Conservation (phyloP, 1,139 yeast species). For the Saccharomyces uvarum region DNA sequence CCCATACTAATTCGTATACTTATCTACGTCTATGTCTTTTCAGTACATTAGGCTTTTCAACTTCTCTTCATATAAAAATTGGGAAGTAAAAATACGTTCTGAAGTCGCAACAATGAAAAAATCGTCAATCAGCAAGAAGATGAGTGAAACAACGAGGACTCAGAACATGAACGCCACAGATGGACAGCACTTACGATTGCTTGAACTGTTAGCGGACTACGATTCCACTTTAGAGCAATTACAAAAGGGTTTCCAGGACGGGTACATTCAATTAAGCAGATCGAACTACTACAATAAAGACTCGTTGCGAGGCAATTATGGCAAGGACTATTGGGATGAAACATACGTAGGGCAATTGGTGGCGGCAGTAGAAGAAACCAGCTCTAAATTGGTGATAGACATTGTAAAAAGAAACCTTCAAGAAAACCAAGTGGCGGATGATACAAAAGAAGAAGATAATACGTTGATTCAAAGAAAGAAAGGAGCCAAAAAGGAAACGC, state of each 20-base stretch:
- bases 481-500: conserved; percentile 1
- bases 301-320: conserved; percentile 26
- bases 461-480: conserved; percentile 3
- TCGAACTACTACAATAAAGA: conserved; percentile 31
- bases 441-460: neutral
- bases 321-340: conserved; percentile 29
- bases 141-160: neutral
- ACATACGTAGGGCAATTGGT: conserved; percentile 21
- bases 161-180: neutral
- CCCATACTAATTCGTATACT: neutral
- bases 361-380: conserved; percentile 9
- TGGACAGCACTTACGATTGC: conserved; percentile 8
- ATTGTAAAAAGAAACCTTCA: conserved; percentile 5
- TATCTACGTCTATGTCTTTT: neutral
- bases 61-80: neutral
- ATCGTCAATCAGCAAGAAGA: conserved; percentile 2
- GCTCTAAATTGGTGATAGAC: neutral
- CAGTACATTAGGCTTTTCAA: neutral
- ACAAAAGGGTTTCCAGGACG: conserved; percentile 20
- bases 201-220: conserved; percentile 19
- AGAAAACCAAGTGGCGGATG: neutral
- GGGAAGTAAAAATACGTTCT: neutral
- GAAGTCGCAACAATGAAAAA: neutral
- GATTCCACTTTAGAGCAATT: conserved; percentile 27
- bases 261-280: conserved; percentile 24